phyloP scores from a whole-genome alignment of 2,329 filamentous ascomycete genomes.

The Diaporthe vexans region DNA sequence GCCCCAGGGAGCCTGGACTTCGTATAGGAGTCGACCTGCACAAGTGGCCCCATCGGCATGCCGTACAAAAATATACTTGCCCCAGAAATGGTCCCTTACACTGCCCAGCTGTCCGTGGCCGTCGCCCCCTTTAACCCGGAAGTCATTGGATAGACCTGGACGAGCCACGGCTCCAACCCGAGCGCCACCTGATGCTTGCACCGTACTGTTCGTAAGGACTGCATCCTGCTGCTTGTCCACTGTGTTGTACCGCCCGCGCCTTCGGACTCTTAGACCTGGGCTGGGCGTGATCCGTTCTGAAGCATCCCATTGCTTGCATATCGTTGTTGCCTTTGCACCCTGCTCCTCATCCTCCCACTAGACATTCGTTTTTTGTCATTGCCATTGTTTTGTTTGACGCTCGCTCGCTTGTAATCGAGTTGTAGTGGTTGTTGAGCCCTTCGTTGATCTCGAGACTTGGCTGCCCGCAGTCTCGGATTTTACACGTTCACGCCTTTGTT shows the following conservation, averaged over 20 bases:
- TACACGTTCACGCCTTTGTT: conserved; percentile 7
- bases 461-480: conserved; percentile 11
- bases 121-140: conserved; percentile 26
- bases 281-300: conserved; percentile 29
- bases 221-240: neutral
- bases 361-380: conserved; percentile 47
- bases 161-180: conserved; percentile 32
- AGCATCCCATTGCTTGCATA: conserved; percentile 30
- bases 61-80: conserved; percentile 43
- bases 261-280: conserved; percentile 25
- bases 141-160: conserved; percentile 13
- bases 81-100: conserved; percentile 37
- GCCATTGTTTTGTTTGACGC: conserved; percentile 23
- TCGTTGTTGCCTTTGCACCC: conserved; percentile 37
- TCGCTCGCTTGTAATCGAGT: conserved; percentile 37
- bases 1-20: conserved; percentile 41
- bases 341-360: conserved; percentile 38
- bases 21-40: conserved; percentile 41
- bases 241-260: conserved; percentile 27
- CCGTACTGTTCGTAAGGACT: conserved; percentile 11
- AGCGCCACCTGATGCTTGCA: conserved; percentile 13
- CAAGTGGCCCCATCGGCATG: conserved; percentile 36
- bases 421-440: conserved; percentile 24
- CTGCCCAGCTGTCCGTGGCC: conserved; percentile 30
- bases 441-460: conserved; percentile 1